Percentiles rank a stretch among this genome's conserved stretches.
Conservation (phyloP, 352 stramenopile species). For the Phytophthora podocarpi region DNA sequence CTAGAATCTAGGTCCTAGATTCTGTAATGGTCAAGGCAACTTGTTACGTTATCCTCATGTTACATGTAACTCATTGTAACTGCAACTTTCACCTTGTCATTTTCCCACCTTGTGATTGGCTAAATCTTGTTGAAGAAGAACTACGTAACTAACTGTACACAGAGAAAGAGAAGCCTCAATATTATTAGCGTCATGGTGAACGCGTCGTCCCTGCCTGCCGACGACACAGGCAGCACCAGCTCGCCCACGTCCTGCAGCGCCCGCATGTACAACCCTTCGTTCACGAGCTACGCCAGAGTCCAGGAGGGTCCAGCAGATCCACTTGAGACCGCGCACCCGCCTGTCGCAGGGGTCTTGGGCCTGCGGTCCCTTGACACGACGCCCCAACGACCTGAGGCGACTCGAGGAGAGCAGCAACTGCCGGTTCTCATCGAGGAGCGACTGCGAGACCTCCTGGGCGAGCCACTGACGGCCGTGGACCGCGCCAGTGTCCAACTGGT, state of each 20-base stretch:
- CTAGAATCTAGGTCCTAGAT: too few relatives aligned
- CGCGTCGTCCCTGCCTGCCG: slow-evolving; percentile 8
- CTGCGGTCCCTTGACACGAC: not conserved
- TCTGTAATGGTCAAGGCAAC: too few relatives aligned
- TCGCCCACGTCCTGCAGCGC: slow-evolving; percentile 17
- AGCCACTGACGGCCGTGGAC: slow-evolving; percentile 40
- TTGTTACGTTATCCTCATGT: too few relatives aligned
- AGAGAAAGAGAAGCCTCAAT: not conserved
- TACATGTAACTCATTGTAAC: too few relatives aligned
- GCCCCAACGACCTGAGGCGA: not conserved
- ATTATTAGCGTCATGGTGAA: slow-evolving; percentile 16
- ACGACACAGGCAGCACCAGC: not conserved
- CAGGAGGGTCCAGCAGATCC: not conserved
- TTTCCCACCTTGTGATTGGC: too few relatives aligned
- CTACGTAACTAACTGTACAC: too few relatives aligned
- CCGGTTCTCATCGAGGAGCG: slow-evolving; percentile 30
- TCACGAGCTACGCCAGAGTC: not conserved
- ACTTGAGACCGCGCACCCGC: not conserved
- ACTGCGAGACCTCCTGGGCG: slow-evolving; percentile 34
- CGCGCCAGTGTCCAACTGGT: slow-evolving; percentile 29
- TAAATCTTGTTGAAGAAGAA: slow-evolving; percentile 23
- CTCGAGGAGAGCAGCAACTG: slow-evolving; percentile 1
- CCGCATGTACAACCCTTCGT: not conserved
- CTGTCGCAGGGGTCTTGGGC: not conserved
- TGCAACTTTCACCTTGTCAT: too few relatives aligned